Percentiles rank a stretch among this genome's conserved stretches.
These are phyloP conservation scores for Beauveria pseudobassiana DNA, from an alignment of 2,329 filamentous ascomycete species.

Conservation along the genomic window DNA sequence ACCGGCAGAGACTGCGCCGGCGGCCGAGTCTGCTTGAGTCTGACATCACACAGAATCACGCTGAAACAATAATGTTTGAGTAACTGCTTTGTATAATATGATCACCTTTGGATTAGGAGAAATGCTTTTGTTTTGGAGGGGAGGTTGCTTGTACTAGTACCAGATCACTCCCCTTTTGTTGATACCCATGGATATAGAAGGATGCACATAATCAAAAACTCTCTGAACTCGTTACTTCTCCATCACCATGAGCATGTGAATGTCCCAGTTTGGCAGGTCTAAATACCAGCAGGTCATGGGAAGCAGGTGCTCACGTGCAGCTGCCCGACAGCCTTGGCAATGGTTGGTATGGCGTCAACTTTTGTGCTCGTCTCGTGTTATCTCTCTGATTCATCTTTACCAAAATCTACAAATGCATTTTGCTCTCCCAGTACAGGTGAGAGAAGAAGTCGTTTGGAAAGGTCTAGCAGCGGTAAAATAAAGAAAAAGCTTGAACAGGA, in stretches of 20 bases:
- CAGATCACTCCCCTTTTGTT: neutral
- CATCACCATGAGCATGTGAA: neutral
- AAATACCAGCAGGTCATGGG: neutral
- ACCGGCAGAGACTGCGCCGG: neutral
- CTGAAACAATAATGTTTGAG: neutral
- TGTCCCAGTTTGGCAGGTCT: too few species aligned
- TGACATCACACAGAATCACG: neutral
- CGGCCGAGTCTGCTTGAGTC: neutral
- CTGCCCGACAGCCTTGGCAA: neutral
- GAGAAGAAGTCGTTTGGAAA: neutral
- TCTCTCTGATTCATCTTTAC: too few species aligned
- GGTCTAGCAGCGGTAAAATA: neutral
- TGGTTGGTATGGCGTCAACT: neutral
- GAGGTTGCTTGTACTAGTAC: neutral
- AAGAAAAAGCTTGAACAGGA: neutral
- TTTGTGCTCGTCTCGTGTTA: neutral
- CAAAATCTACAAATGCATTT: too few species aligned
- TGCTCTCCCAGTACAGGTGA: too few species aligned
- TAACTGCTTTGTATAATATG: neutral
- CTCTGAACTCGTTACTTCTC: neutral
- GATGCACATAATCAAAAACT: neutral
- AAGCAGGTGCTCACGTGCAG: neutral
- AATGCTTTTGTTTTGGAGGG: neutral
- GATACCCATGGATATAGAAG: conserved; percentile 5
- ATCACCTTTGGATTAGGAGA: neutral